phyloP scores from a whole-genome alignment of 169 alveolate genomes.

The Eimeria sp. region DNA sequence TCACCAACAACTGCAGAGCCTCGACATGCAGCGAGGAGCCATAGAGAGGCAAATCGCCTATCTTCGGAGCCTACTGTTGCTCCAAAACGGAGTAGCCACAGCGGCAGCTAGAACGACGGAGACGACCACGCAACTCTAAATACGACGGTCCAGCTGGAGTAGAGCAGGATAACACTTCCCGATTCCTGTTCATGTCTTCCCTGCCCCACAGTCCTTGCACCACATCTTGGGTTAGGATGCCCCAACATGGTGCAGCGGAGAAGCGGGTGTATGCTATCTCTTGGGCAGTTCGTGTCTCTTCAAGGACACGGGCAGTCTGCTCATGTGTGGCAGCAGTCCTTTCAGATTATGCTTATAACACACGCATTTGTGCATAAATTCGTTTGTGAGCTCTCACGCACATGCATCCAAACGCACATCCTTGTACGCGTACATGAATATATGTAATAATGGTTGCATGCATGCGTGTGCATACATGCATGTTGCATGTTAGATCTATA shows the following conservation, averaged over 20 bases:
- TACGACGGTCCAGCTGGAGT: background rate
- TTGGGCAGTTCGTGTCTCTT: background rate
- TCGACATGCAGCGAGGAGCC: background rate
- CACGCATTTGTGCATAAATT: background rate
- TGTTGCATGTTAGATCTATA: background rate
- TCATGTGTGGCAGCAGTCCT: background rate
- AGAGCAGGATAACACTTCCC: background rate
- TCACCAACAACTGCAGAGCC: background rate
- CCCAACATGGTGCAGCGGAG: background rate
- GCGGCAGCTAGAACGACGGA: background rate
- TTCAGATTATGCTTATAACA: background rate
- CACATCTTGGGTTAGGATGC: no score
- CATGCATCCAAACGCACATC: background rate
- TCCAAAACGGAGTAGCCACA: background rate
- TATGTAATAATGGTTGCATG: background rate
- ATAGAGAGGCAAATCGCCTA: background rate
- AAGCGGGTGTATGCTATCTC: background rate
- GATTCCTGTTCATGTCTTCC: background rate
- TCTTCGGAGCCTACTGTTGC: background rate
- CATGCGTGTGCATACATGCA: background rate
- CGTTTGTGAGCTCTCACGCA: background rate
- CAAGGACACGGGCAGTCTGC: background rate
- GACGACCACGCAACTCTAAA: background rate
- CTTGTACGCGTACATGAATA: background rate
- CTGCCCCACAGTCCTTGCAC: background rate